Base-by-base conservation (phyloP, 2,329 filamentous ascomycete genomes). In the Ophiostoma tasmaniense region DNA sequence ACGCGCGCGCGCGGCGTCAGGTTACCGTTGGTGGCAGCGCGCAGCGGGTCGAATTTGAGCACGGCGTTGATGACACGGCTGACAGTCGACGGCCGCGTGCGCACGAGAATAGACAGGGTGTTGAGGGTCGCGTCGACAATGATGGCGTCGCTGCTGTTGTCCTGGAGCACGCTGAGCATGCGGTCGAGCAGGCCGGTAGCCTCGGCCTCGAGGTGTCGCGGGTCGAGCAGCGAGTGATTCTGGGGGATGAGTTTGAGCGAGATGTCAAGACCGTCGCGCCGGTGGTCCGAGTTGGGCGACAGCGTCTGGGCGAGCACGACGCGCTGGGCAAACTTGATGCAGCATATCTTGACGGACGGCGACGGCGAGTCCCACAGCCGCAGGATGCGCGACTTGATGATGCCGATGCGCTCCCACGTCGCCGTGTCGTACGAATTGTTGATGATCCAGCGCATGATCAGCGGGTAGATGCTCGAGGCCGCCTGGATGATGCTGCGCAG, bases 291-390 rank as follows among this genome's bases (percentile, higher is more conserved):
- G 73, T 91, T 90, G 70, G 89, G 81, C 64, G 92, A 92, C n/a
- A 89, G 88, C 13, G 92, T 97, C 79, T 99, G 94, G 22, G 93
- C 91, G 73, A 97, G 86, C 62, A 99, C 90, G 62, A 98, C 92
- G 72, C 92, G 89, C 80, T 99, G 94, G 50, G 92, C 90, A 78
- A 99, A 99, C 79, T 99, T 99, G 84, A 98, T 90, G 81, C 95
- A 98, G 82, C 93, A 96, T 77, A 98, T 89, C 74, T 89, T 89
- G 72, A 98, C 87, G 2, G 92, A 90, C 14, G 89, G 84, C 17
- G 87, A 81, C 22, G 91, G 89, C 61, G 83, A 85, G 74, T 97
- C 94, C 94, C 96, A 97, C 75, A 95, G 88, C 70, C 87, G 88
- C 71, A 99, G 79, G 73, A 99, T 95, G 74, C 89, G 90, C 68